Evolutionary conservation across 2,329 filamentous ascomycete genomes (phyloP).

Genomic region (Fusarium robinianum): DNA sequence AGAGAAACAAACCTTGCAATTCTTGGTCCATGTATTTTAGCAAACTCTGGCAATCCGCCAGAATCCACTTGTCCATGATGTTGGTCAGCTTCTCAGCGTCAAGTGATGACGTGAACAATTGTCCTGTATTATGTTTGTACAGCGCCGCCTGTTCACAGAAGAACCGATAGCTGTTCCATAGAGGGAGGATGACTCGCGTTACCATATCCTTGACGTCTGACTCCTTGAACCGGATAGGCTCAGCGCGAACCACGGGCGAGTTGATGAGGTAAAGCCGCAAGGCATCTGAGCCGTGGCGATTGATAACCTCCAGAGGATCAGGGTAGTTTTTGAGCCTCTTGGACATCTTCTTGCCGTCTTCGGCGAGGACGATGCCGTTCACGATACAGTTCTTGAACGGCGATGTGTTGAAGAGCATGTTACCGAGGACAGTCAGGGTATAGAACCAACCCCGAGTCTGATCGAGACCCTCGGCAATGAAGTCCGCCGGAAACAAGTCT

Average conservation of each 20-base stretch:
- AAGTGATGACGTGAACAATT: slow-evolving; percentile 25
- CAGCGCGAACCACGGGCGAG: slow-evolving; percentile 36
- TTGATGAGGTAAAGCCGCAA: slow-evolving; percentile 38
- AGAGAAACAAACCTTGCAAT: slow-evolving; percentile 66
- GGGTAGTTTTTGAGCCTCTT: slow-evolving; percentile 39
- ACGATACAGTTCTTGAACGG: slow-evolving; percentile 38
- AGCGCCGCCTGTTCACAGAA: slow-evolving; percentile 33
- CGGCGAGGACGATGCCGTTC: slow-evolving; percentile 37
- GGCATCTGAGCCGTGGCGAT: slow-evolving; percentile 35
- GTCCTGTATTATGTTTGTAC: slow-evolving; percentile 30
- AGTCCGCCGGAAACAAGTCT: slow-evolving; percentile 34
- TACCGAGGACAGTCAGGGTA: slow-evolving; percentile 34
- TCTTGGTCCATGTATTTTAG: slow-evolving; percentile 85
- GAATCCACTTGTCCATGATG: slow-evolving; percentile 89
- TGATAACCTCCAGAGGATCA: slow-evolving; percentile 26
- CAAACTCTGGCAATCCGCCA: slow-evolving; percentile 83
- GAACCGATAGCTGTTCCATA: slow-evolving; percentile 39
- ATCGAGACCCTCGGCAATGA: slow-evolving; percentile 37
- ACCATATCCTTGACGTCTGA: slow-evolving; percentile 34
- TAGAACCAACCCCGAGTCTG: slow-evolving; percentile 40
- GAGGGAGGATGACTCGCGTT: slow-evolving; percentile 31
- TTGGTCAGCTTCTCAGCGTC: slow-evolving; percentile 22
- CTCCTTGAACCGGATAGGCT: slow-evolving; percentile 36
- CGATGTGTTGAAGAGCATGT: slow-evolving; percentile 32
- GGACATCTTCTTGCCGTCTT: slow-evolving; percentile 39